A percentile compares a stretch with the other conserved stretches of the same genome.
Evolutionary conservation across 176 grass and related monocot species (phyloP).

Genomic region (Secale cereale): DNA sequence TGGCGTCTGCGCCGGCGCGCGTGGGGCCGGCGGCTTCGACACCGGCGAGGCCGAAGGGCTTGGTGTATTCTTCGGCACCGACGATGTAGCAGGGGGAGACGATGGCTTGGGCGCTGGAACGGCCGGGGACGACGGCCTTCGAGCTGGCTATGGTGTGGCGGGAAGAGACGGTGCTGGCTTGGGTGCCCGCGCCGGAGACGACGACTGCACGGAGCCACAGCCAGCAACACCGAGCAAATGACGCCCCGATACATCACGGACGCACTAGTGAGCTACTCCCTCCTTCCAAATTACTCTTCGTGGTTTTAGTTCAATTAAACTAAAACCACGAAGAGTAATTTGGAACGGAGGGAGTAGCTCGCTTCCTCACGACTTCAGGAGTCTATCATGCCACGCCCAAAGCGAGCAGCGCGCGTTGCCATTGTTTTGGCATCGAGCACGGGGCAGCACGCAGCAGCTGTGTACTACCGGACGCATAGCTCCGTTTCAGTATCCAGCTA

Average conservation of each 20-base stretch:
- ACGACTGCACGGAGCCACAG: conserved; percentile 20
- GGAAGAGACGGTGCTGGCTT: not conserved
- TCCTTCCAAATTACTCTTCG: too few species aligned
- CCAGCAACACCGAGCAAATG: conserved; percentile 17
- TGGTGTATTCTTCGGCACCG: not conserved
- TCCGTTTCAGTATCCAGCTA: not conserved
- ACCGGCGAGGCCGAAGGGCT: not conserved
- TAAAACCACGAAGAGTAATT: too few species aligned
- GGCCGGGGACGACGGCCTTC: not conserved
- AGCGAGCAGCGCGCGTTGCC: not conserved
- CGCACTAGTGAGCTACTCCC: not conserved
- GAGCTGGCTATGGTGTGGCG: not conserved
- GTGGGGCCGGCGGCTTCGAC: not conserved
- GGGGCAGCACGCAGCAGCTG: not conserved
- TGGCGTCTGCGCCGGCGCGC: not conserved
- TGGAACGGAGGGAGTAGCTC: too few species aligned
- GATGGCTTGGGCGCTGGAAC: not conserved
- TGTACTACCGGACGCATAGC: not conserved
- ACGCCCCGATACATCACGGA: not conserved
- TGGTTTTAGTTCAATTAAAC: too few species aligned
- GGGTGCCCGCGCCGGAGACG: not conserved
- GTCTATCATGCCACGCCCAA: not conserved
- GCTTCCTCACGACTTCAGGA: too few species aligned
- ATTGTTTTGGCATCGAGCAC: not conserved
- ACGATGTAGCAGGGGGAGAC: not conserved